Base-by-base conservation (phyloP, 1,139 yeast species). In the Yamadazyma atmosphaerica region DNA sequence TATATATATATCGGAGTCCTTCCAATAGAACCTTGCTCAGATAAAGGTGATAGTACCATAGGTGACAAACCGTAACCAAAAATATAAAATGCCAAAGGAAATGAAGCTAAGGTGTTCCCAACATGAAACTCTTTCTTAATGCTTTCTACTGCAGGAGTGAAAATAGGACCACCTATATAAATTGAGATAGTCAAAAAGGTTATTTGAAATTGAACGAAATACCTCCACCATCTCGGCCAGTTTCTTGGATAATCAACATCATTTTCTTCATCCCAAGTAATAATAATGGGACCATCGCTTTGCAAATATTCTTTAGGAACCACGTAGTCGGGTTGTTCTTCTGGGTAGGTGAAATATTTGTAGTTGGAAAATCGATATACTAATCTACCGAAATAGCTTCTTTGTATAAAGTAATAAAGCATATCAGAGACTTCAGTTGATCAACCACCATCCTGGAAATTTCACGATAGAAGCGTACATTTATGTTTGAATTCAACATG, bases 11-110 rank as follows among this genome's bases (percentile, higher is more conserved):
- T 55, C 28, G 63, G 50, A 36, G 73, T 74, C 47, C 87, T 66
- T 3, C 88, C 87, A 41, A 80, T 69, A 11, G 61, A 58, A 4
- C 67, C 63, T 40, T 66, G 56, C 46, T 68, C 74, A 10, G 68
- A 57, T 45, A 67, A 44, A 4, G 73, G 74, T 14, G 68, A 59
- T 36, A 62, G 62, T 10, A 65, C 44, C 63, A 67, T 55, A 11
- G 73, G 72, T 3, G 72, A 73, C 13, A 63, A 35, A 29, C 69
- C 73, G 41, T 66, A 67, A 6, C 72, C 73, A 31, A 67, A 50
- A 11, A 67, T 71, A 44, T 65, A 68, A 37, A 65, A 42, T 2
- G 68, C 44, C 42, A 68, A 53, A 45, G 77, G 61, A 49, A 63
- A 26, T 1, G 70, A 60, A 0, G 80, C 74, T 3, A 63, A 65